A percentile compares a stretch with the other conserved stretches of the same genome.
Evolutionary conservation across 495 filamentous ascomycete genomes (phyloP).

Genomic region (Penicillium subrubescens): DNA sequence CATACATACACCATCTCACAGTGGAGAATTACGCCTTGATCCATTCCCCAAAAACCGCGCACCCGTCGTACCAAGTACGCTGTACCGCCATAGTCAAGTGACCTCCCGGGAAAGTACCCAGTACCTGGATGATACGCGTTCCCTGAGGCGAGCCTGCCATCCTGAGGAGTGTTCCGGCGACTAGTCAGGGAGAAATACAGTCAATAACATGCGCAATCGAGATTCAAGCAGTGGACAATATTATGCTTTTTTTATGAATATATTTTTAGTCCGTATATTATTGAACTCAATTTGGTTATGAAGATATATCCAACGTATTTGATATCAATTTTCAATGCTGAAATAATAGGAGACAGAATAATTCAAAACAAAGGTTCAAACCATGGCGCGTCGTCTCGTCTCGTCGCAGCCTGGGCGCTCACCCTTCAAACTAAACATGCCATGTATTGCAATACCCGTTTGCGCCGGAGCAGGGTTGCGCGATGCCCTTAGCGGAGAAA

Average conservation of each 20-base stretch:
- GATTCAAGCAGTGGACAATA: background rate
- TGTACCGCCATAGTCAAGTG: constrained; percentile 21
- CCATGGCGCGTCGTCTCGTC: background rate
- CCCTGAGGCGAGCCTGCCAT: background rate
- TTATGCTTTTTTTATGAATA: background rate
- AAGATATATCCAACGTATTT: background rate
- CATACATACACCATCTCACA: constrained; percentile 20
- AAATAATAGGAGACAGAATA: background rate
- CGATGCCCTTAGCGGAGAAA: constrained; percentile 3
- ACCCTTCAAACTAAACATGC: background rate
- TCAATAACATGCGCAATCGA: background rate
- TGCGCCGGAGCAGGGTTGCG: constrained; percentile 5
- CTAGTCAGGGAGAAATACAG: background rate
- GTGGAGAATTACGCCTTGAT: constrained; percentile 25
- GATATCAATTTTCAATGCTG: background rate
- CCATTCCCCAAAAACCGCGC: constrained; percentile 28
- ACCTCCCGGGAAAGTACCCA: constrained; percentile 15
- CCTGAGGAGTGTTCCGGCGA: background rate
- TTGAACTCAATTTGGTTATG: background rate
- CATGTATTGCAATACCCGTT: background rate
- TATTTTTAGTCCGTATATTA: background rate
- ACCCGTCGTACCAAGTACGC: constrained; percentile 26
- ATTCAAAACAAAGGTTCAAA: background rate
- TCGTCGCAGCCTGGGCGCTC: background rate
- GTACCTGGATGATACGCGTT: constrained; percentile 15